Evolutionary conservation across 2,329 filamentous ascomycete genomes (phyloP).

Genomic region (Exophiala bonariae): DNA sequence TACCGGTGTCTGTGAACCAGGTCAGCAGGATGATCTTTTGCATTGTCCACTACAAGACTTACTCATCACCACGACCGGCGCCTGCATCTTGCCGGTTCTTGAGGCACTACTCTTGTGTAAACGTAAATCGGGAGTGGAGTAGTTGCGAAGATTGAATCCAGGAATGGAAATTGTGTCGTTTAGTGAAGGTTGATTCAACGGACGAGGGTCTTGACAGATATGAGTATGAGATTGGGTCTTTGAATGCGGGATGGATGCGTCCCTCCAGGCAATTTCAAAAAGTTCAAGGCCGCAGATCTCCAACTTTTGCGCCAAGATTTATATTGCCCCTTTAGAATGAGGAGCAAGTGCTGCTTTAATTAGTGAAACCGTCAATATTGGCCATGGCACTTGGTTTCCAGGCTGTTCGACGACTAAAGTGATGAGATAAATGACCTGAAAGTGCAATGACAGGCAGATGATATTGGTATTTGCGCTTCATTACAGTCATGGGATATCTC

Average conservation of each 20-base stretch:
- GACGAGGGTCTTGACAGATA: too few species aligned
- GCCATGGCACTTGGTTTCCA: too few species aligned
- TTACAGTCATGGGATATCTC: not conserved
- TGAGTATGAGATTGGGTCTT: not conserved
- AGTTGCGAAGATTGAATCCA: not conserved
- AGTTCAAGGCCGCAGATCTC: not conserved
- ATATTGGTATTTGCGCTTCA: not conserved
- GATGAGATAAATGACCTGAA: too few species aligned
- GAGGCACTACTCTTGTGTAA: conserved; percentile 1
- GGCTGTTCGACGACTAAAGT: too few species aligned
- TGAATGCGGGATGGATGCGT: not conserved
- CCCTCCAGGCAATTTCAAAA: conserved; percentile 3
- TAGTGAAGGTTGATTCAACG: too few species aligned
- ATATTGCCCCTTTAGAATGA: too few species aligned
- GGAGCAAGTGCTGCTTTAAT: not conserved
- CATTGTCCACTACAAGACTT: conserved; percentile 35
- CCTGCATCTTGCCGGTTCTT: conserved; percentile 61
- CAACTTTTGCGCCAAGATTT: conserved; percentile 12
- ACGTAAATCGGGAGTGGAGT: not conserved
- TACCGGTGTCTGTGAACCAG: conserved; percentile 69
- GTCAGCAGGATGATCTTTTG: conserved; percentile 6
- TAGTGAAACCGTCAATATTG: too few species aligned
- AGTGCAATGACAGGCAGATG: too few species aligned
- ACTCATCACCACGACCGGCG: conserved; percentile 76
- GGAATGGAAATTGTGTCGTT: too few species aligned